These are phyloP conservation scores for Mimosa bimucronata DNA, from an alignment of 306 rosid species.

Conservation along the genomic window DNA sequence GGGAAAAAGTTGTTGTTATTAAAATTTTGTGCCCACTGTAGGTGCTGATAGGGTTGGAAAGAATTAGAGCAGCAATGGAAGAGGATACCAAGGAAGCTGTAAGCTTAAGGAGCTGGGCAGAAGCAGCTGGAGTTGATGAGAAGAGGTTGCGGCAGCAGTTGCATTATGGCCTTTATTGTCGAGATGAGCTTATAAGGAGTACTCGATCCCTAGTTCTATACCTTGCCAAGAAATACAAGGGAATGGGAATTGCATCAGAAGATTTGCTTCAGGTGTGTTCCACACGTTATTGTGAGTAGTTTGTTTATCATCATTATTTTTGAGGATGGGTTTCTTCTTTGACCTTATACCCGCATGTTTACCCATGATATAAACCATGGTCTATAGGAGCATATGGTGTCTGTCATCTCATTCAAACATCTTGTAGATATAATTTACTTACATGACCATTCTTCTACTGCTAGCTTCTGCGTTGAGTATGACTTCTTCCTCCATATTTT, in stretches of 20 bases:
- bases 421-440: not conserved
- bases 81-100: constrained; percentile 61
- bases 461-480: not conserved
- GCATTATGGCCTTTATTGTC: constrained; percentile 70
- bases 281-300: constrained; percentile 15
- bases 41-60: constrained; percentile 77
- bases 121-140: constrained; percentile 69
- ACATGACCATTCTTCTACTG: not conserved
- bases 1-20: not conserved
- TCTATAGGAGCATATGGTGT: not conserved
- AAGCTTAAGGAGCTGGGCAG: constrained; percentile 82
- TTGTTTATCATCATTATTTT: not conserved
- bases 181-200: constrained; percentile 79
- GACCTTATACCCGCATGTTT: constrained; percentile 19
- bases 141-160: constrained; percentile 60
- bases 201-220: constrained; percentile 72
- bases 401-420: not conserved
- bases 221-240: constrained; percentile 78
- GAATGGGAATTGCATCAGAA: constrained; percentile 73
- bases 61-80: constrained; percentile 64
- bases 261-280: constrained; percentile 85
- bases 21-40: constrained; percentile 33
- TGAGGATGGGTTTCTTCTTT: constrained; percentile 3
- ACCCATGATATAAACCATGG: not conserved
- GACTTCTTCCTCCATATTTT: not conserved